Conservation (phyloP, 106 monocot species). For the Acorus calamus region DNA sequence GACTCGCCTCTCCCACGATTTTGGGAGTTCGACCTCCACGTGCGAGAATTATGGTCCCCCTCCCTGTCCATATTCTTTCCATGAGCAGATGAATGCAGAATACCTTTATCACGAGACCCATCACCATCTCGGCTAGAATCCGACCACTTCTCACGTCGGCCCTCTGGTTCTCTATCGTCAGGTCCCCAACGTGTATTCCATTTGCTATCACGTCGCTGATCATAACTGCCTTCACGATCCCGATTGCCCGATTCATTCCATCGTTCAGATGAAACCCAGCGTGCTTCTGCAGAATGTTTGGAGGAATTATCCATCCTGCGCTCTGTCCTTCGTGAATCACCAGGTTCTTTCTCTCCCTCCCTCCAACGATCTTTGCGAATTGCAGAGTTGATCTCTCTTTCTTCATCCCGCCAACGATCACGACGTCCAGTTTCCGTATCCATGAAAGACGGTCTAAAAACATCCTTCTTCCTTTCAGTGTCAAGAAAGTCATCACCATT, state of each 20-base stretch:
- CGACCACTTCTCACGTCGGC: conserved; percentile 58
- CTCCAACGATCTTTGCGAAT: conserved; percentile 58
- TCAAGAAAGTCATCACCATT: conserved; percentile 34
- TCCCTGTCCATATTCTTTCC: conserved; percentile 73
- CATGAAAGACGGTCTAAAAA: conserved; percentile 54
- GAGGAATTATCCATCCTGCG: conserved; percentile 48
- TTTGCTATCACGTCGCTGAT: conserved; percentile 83
- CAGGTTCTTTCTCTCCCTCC: conserved; percentile 57
- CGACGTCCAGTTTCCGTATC: conserved; percentile 52
- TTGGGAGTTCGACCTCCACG: conserved; percentile 56
- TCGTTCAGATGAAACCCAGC: conserved; percentile 40
- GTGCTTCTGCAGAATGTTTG: conserved; percentile 34
- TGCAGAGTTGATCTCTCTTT: conserved; percentile 64
- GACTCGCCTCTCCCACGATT: conserved; percentile 58
- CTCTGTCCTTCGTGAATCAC: conserved; percentile 47
- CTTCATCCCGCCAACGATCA: conserved; percentile 92
- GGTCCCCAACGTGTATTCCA: conserved; percentile 96
- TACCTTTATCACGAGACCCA: conserved; percentile 38
- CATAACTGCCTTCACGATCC: conserved; percentile 32
- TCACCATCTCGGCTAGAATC: conserved; percentile 49
- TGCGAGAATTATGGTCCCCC: conserved; percentile 50
- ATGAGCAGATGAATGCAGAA: conserved; percentile 16
- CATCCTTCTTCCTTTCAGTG: conserved; percentile 51
- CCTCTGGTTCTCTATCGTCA: conserved; percentile 69
- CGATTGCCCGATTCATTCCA: conserved; percentile 48